Evolutionary conservation across 768 basidiomycete species (phyloP), one percentile per base, ranked within the genome.

Genomic region (Kwoniella newhampshirensis): DNA sequence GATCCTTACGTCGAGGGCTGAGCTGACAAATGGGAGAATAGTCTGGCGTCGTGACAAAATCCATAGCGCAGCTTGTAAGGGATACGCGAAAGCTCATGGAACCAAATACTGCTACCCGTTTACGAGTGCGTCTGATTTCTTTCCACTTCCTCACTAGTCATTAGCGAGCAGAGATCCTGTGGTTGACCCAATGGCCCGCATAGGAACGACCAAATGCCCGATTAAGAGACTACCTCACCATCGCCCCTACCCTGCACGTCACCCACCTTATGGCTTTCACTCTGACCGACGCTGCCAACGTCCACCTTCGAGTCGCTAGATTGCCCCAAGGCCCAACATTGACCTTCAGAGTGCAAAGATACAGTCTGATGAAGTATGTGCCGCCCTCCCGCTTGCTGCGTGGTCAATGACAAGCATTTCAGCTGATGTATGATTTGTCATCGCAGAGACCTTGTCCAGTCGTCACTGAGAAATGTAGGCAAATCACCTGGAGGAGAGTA

Each of bases 11-110:
- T 37, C 37, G n/a, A 27, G 20, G 7, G 8, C 20, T 3, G 9
- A 27, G 18, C 54, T 64, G 46, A 64, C 26, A 26, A 9, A 40
- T 23, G 17, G 35, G 18, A 11, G 12, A 1, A 18, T 51, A 77
- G 76, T 90, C 93, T 78, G 96, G 96, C 37, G 85, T 86, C 55
- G 92, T 98, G 27, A 94, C 96, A 18, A 81, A 83, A 46, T 91
- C 90, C 7, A 80, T 97, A 54, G 78, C 85, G 4, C 89, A 92
- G 71, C 86, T 99, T 35, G 93, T 97, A 18, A 83, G 89, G 54
- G 94, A 99, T 78, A 80, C 96, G 71, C 82, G 96, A 70, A 89
- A 89, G 77, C 89, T 96, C 59, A 90, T 99, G 89, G 96, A 99
- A 75, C 96, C 96, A 58, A 91, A 97, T 71, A 99, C 96, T 13